phyloP scores from a whole-genome alignment of 805 yeast species.

The Grigorovia humatica region DNA sequence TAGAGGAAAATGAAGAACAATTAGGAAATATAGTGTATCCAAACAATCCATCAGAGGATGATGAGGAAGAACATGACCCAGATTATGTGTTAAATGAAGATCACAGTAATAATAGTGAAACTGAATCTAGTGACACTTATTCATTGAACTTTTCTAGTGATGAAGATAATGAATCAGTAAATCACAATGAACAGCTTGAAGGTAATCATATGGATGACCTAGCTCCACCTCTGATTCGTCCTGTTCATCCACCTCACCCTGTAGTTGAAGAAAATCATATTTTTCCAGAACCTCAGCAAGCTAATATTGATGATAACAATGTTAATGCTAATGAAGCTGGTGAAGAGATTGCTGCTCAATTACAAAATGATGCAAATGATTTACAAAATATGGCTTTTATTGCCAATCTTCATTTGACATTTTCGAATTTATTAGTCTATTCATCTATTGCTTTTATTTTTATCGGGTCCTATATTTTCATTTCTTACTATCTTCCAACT shows the following conservation, averaged over 20 bases:
- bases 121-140: slow-evolving; percentile 6
- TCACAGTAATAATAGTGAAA: background rate
- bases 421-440: slow-evolving; percentile 17
- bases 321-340: slow-evolving; percentile 2
- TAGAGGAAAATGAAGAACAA: slow-evolving; percentile 6
- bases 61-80: slow-evolving; percentile 23
- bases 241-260: background rate
- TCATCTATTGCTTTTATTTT: slow-evolving; percentile 22
- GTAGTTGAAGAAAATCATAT: slow-evolving; percentile 1
- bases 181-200: slow-evolving; percentile 3
- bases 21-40: background rate
- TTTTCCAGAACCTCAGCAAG: slow-evolving; percentile 4
- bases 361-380: slow-evolving; percentile 4
- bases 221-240: background rate
- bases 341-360: background rate
- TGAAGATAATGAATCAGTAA: slow-evolving; percentile 9
- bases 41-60: slow-evolving; percentile 10
- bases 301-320: background rate
- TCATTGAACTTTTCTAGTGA: slow-evolving; percentile 4
- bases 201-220: background rate
- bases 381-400: slow-evolving; percentile 16
- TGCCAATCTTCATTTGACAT: slow-evolving; percentile 18
- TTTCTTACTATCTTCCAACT: slow-evolving; percentile 40
- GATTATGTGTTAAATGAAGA: slow-evolving; percentile 11
- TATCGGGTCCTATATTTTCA: slow-evolving; percentile 30